Evolutionary conservation across 2,329 filamentous ascomycete species (phyloP).

Genomic region (Trichophyton verrucosum): DNA sequence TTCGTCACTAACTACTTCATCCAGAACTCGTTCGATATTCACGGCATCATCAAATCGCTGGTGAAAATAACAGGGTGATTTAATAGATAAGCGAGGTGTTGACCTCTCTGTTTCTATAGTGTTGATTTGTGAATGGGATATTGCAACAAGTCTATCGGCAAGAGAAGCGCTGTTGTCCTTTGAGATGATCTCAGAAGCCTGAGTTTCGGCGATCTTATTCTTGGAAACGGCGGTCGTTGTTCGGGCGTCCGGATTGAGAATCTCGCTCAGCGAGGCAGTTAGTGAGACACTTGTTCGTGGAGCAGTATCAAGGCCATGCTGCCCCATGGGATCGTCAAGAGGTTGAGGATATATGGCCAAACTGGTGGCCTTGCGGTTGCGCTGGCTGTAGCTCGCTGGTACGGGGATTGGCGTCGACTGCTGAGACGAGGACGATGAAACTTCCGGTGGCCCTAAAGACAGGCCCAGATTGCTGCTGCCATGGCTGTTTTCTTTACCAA

Average conservation of each 20-base stretch:
- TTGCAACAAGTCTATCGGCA: constrained; percentile 52
- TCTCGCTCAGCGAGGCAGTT: constrained; percentile 41
- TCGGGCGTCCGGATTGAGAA: constrained; percentile 6
- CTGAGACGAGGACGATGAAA: background rate
- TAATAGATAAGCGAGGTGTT: constrained; percentile 50
- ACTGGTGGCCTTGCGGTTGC: background rate
- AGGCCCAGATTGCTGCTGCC: background rate
- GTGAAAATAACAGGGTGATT: constrained; percentile 96
- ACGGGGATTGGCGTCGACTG: background rate
- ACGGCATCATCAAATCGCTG: constrained; percentile 93
- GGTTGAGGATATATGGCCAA: background rate
- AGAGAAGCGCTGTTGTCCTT: constrained; percentile 10
- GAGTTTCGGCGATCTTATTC: constrained; percentile 7
- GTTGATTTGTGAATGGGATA: constrained; percentile 39
- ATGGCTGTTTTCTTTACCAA: background rate
- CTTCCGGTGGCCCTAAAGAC: background rate
- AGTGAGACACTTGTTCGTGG: constrained; percentile 36
- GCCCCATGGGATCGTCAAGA: background rate
- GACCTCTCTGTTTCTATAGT: constrained; percentile 32
- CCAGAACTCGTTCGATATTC: constrained; percentile 84
- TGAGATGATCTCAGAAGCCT: background rate
- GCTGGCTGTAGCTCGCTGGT: background rate
- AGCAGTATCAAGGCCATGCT: background rate
- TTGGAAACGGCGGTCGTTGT: background rate
- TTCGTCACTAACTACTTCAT: constrained; percentile 80